Percentiles rank a stretch among this genome's conserved stretches.
These are phyloP conservation scores for Aspergillus baeticus DNA, from an alignment of 495 filamentous ascomycete species.

Conservation along the genomic window DNA sequence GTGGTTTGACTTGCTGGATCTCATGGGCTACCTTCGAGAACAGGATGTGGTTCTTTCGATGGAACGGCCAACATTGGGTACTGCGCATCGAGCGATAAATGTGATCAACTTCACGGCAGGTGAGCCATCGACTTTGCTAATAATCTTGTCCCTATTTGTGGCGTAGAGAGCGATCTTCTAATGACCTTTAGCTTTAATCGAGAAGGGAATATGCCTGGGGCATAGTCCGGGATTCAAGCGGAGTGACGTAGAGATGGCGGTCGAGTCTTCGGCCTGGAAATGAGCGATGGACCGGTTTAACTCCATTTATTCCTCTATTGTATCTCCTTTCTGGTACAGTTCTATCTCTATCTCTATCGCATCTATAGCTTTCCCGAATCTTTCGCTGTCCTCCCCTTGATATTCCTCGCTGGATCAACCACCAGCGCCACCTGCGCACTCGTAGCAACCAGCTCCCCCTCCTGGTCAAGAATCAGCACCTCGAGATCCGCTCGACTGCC, in stretches of 20 bases:
- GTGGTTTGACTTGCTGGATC: conserved; percentile 5
- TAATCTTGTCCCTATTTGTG: too few species aligned
- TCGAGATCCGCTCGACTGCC: conserved; percentile 56
- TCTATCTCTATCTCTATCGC: too few species aligned
- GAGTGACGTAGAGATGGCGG: neutral
- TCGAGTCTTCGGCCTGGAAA: too few species aligned
- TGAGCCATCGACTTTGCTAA: too few species aligned
- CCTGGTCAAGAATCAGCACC: conserved; percentile 47
- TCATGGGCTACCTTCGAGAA: neutral
- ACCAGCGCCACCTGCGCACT: conserved; percentile 50
- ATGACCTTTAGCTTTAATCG: neutral
- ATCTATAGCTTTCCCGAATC: neutral
- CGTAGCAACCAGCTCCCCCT: conserved; percentile 48
- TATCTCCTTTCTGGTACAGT: too few species aligned
- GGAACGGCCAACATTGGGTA: neutral
- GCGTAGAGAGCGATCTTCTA: too few species aligned
- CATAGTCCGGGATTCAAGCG: neutral
- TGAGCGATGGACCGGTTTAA: too few species aligned
- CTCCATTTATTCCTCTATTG: too few species aligned
- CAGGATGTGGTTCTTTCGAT: neutral
- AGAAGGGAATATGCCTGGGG: neutral
- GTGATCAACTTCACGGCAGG: neutral
- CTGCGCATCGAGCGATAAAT: neutral
- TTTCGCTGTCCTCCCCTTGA: neutral
- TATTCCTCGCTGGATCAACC: conserved; percentile 13